Conservation (phyloP, 2,329 filamentous ascomycete species). For the Cladosporium sp. region DNA sequence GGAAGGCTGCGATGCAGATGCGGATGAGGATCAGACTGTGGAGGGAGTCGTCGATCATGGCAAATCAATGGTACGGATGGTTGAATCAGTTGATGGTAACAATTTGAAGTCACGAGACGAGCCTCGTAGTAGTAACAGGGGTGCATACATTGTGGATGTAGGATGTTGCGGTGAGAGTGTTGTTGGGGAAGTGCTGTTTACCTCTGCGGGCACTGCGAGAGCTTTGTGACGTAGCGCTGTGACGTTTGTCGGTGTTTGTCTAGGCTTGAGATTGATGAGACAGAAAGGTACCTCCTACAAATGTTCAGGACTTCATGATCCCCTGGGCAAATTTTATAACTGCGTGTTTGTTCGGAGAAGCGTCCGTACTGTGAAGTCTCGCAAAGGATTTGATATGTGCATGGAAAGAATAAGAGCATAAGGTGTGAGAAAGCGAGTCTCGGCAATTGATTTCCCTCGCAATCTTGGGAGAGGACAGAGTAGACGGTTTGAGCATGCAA, state of each 20-base stretch:
- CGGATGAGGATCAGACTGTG: constrained; percentile 21
- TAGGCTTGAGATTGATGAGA: too few species aligned
- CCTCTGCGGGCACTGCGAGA: neutral
- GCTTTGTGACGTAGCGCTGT: neutral
- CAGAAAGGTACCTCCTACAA: too few species aligned
- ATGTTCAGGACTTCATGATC: too few species aligned
- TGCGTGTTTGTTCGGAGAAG: neutral
- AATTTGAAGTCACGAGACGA: neutral
- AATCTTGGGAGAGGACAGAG: too few species aligned
- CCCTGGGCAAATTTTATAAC: neutral
- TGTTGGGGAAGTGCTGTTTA: neutral
- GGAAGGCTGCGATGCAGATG: constrained; percentile 18
- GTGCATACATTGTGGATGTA: neutral
- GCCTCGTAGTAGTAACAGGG: neutral
- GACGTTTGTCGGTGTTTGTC: neutral
- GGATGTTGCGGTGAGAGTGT: neutral
- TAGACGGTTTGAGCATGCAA: neutral
- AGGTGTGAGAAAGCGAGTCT: too few species aligned
- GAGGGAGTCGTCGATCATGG: constrained; percentile 22
- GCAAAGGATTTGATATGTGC: neutral
- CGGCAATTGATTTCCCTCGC: too few species aligned
- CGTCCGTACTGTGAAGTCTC: too few species aligned
- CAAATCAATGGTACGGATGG: neutral
- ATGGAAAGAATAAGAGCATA: neutral
- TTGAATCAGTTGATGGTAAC: neutral